Percentiles rank a stretch among this genome's conserved stretches.
These are phyloP conservation scores for Nakaseomyces sp. DNA, from an alignment of 1,139 yeast genomes.

Conservation along the genomic window DNA sequence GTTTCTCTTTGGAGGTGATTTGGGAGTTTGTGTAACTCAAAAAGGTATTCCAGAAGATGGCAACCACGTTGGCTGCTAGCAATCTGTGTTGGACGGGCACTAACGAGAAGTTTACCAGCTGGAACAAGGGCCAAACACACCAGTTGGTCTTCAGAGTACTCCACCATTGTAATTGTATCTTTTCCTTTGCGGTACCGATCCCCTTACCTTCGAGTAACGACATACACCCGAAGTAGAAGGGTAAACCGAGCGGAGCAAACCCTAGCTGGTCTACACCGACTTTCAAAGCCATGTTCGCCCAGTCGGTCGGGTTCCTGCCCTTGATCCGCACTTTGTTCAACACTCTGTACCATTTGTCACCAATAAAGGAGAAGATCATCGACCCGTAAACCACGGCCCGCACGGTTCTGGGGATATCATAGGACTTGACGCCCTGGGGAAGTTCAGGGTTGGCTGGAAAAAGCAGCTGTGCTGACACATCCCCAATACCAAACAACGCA, in stretches of 20 bases:
- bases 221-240: conserved; percentile 60
- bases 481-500: conserved; percentile 66
- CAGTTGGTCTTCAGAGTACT: conserved; percentile 61
- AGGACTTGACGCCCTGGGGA: conserved; percentile 21
- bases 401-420: conserved; percentile 43
- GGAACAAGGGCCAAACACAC: conserved; percentile 84
- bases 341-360: conserved; percentile 59
- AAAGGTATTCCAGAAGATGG: conserved; percentile 81
- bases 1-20: conserved; percentile 11
- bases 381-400: conserved; percentile 71
- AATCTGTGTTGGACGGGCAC: conserved; percentile 65
- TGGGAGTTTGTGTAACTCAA: conserved; percentile 46
- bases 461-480: conserved; percentile 55
- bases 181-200: conserved; percentile 33
- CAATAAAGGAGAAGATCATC: conserved; percentile 67
- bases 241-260: conserved; percentile 72
- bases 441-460: conserved; percentile 34
- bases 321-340: conserved; percentile 39
- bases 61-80: conserved; percentile 57
- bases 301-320: conserved; percentile 22
- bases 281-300: conserved; percentile 35
- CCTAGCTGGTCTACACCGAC: conserved; percentile 63
- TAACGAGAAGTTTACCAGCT: conserved; percentile 57
- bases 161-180: conserved; percentile 46
- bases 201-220: conserved; percentile 50